phyloP scores from a whole-genome alignment of 228 moss, liverwort and hornwort species.

The Sphagnum fallax region DNA sequence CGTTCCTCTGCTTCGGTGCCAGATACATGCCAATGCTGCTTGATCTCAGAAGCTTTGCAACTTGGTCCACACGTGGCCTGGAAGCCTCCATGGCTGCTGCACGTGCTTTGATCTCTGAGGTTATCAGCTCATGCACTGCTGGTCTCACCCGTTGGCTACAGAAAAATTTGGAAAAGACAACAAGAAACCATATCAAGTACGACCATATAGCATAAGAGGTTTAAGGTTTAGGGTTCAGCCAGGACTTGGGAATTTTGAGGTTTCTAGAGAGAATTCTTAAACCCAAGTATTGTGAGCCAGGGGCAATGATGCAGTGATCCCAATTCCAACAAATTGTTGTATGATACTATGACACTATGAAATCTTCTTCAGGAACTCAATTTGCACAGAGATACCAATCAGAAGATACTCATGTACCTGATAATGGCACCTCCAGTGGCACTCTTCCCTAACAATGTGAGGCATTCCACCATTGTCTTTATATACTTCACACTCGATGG shows the following conservation, averaged over 20 bases:
- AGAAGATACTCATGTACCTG: slow-evolving; percentile 26
- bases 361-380: no score
- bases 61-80: slow-evolving; percentile 82
- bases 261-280: no score
- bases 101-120: slow-evolving; percentile 72
- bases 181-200: no score
- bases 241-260: no score
- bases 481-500: slow-evolving; percentile 71
- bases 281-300: no score
- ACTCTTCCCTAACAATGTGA: slow-evolving; percentile 69
- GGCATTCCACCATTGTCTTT: slow-evolving; percentile 84
- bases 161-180: slow-evolving; percentile 5
- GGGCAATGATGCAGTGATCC: no score
- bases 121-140: slow-evolving; percentile 82
- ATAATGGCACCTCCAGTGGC: slow-evolving; percentile 78
- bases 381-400: no score
- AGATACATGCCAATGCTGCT: slow-evolving; percentile 28
- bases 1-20: slow-evolving; percentile 23
- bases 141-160: slow-evolving; percentile 84
- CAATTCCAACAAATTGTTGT: no score
- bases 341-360: no score
- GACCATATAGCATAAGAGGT: no score
- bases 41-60: slow-evolving; percentile 39
- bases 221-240: no score
- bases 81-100: slow-evolving; percentile 83